Evolutionary conservation across 2,329 filamentous ascomycete species (phyloP).

Genomic region (Cercospora brassicicola): DNA sequence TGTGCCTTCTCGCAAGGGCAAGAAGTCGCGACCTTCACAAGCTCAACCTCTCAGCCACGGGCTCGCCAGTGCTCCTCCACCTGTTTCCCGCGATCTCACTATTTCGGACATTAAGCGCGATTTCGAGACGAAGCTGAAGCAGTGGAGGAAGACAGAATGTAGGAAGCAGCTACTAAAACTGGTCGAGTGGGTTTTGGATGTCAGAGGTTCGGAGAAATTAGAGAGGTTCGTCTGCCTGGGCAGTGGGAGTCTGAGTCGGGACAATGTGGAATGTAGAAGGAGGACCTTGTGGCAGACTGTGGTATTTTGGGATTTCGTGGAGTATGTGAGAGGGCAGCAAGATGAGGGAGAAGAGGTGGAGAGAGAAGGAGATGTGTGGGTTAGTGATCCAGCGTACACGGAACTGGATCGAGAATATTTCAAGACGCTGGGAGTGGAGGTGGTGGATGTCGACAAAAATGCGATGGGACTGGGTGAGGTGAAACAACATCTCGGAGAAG

Average conservation of each 20-base stretch:
- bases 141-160: slow-evolving; percentile 29
- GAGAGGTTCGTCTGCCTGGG: slow-evolving; percentile 36
- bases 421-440: slow-evolving; percentile 21
- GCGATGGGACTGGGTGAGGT: slow-evolving; percentile 22
- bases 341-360: background rate
- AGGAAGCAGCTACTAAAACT: slow-evolving; percentile 24
- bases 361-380: slow-evolving; percentile 24
- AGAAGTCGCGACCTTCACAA: background rate
- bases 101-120: slow-evolving; percentile 25
- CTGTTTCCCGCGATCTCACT: slow-evolving; percentile 22
- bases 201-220: slow-evolving; percentile 29
- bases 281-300: slow-evolving; percentile 38
- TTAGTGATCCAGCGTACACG: slow-evolving; percentile 37
- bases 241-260: slow-evolving; percentile 36
- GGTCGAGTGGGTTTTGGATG: slow-evolving; percentile 19
- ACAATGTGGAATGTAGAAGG: slow-evolving; percentile 33
- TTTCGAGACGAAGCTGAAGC: slow-evolving; percentile 25
- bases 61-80: background rate
- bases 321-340: background rate
- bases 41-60: background rate
- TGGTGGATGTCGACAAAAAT: slow-evolving; percentile 16
- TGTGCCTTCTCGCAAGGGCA: slow-evolving; percentile 11
- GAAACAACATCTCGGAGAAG: slow-evolving; percentile 12
- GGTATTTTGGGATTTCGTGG: slow-evolving; percentile 34
- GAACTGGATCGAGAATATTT: slow-evolving; percentile 35